Evolutionary conservation across 345 rosid species (phyloP).

Genomic region (Odontarrhena argentea): DNA sequence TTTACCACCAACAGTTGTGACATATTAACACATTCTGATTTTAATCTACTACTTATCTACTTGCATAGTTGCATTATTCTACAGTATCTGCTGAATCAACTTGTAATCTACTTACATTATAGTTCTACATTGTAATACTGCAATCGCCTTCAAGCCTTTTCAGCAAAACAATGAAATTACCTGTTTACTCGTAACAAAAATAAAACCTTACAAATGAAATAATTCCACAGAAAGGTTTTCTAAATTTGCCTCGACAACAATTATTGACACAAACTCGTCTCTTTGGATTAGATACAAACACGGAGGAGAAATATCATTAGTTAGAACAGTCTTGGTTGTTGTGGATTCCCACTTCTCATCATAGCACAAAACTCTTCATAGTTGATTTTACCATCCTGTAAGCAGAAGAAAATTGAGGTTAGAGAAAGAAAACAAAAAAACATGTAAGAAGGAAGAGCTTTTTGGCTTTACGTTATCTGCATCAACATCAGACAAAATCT

Average conservation of each 20-base stretch:
- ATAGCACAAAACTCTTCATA: conserved; percentile 73
- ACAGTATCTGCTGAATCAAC: no score
- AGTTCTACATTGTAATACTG: background rate
- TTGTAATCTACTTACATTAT: conserved; percentile 13
- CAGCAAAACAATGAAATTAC: background rate
- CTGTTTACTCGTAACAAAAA: background rate
- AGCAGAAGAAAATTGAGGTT: background rate
- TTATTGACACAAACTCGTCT: background rate
- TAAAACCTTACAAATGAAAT: conserved; percentile 10
- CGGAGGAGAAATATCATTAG: background rate
- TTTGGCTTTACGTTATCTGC: conserved; percentile 64
- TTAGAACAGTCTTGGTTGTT: conserved; percentile 48
- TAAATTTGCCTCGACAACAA: conserved; percentile 1
- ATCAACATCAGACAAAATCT: conserved; percentile 85
- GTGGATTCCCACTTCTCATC: conserved; percentile 81
- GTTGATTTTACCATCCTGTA: conserved; percentile 83
- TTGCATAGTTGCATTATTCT: no score
- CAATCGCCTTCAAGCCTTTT: background rate
- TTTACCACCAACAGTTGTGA: conserved; percentile 8
- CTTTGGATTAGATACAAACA: conserved; percentile 1
- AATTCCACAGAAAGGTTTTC: background rate
- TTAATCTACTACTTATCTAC: no score
- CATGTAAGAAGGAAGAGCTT: background rate
- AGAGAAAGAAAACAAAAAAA: background rate
- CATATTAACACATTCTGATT: background rate